Base-by-base conservation (phyloP, 768 basidiomycete species). In the Crepidotus variabilis region DNA sequence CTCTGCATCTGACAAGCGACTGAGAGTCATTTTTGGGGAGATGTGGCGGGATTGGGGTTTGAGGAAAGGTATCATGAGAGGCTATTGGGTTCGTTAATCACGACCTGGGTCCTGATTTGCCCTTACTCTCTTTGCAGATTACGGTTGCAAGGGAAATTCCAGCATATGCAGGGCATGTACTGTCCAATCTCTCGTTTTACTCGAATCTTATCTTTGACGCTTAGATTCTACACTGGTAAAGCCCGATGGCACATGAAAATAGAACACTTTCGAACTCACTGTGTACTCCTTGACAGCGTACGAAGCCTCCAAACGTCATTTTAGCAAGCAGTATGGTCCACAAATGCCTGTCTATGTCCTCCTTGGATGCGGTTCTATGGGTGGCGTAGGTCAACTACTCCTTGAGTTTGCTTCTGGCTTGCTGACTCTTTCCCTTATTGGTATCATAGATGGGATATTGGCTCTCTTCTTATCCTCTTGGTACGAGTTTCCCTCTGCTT, bases 81-180 rank as follows among this genome's bases (percentile, higher is more conserved):
- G 97, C 1, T 98, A 94, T 68, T 98, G 96, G 96, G 94, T 93
- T 58, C 55, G 75, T 64, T 9, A 22, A 50, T 21, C 57, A 23
- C n/a, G 23, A 22, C 28, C 51, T 39, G 39, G 16, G 9, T 34
- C 56, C 10, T 10, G 13, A n/a, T 11, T 10, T n/a, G 3, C 43
- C 46, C 47, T 10, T 52, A 11, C 46, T 11, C 18, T 50, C 13
- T 51, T 23, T 48, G 51, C 51, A 95, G 94, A 80, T 94, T 11
- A 98, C 97, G 0, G 84, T 98, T 18, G 85, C 86, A 0, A 80
- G 95, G 61, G 97, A 99, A 71, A 94, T 98, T 34, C 97, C 97
- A 1, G 96, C 94, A 8, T 98, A 98, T 67, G 94, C 95, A 32
- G 94, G 90, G 85, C 90, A 61, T 57, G 83, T 76, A 18, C 28